Percentiles rank a stretch among this genome's conserved stretches.
Evolutionary conservation across 2,329 filamentous ascomycete genomes (phyloP).

Genomic region (Scedosporium minutisporum): DNA sequence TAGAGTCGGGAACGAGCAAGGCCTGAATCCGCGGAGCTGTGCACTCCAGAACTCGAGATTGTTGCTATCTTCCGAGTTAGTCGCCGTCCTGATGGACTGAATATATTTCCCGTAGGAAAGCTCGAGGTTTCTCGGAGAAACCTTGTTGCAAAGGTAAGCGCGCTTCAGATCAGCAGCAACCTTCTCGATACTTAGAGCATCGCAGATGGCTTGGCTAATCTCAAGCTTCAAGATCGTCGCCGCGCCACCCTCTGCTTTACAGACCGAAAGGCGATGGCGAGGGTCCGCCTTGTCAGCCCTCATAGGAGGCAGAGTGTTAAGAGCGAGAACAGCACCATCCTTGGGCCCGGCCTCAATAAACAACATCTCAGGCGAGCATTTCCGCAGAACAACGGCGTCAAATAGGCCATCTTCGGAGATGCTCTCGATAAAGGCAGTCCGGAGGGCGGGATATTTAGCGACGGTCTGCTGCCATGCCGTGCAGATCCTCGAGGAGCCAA

Average conservation of each 20-base stretch:
- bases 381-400: slow-evolving; percentile 38
- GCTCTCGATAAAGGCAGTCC: slow-evolving; percentile 43
- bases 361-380: slow-evolving; percentile 39
- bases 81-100: slow-evolving; percentile 21
- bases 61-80: slow-evolving; percentile 21
- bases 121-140: slow-evolving; percentile 21
- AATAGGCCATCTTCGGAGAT: slow-evolving; percentile 37
- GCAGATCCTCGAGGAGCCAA: slow-evolving; percentile 36
- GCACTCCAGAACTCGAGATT: slow-evolving; percentile 38
- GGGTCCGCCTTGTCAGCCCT: slow-evolving; percentile 27
- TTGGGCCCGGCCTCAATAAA: slow-evolving; percentile 37
- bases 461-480: slow-evolving; percentile 40
- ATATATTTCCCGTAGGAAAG: slow-evolving; percentile 29
- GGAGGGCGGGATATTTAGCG: slow-evolving; percentile 31
- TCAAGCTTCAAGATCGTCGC: slow-evolving; percentile 40
- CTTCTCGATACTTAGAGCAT: slow-evolving; percentile 33
- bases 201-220: slow-evolving; percentile 40
- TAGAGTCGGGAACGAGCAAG: slow-evolving; percentile 35
- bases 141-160: slow-evolving; percentile 29
- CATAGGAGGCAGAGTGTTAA: slow-evolving; percentile 33
- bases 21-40: slow-evolving; percentile 24
- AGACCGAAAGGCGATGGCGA: slow-evolving; percentile 40
- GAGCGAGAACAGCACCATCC: slow-evolving; percentile 26
- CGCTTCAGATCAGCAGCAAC: slow-evolving; percentile 37
- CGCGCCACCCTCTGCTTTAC: slow-evolving; percentile 24